phyloP scores from a whole-genome alignment of 176 grass and related monocot species.

The Juncus effusus region DNA sequence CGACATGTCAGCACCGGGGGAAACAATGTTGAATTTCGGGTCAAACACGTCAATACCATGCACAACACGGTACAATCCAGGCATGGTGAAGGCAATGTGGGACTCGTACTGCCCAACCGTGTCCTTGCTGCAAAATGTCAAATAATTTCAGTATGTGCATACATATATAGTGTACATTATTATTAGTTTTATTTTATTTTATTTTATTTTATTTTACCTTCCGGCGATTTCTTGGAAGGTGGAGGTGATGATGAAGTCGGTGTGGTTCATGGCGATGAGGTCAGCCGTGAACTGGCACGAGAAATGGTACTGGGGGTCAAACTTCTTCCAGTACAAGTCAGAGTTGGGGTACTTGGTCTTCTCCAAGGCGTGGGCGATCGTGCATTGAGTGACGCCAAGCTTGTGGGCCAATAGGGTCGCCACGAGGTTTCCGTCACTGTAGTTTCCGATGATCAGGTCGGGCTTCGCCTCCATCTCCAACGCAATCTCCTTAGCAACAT shows the following conservation, averaged over 20 bases:
- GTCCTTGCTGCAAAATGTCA: slow-evolving; percentile 62
- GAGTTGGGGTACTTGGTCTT: slow-evolving; percentile 98
- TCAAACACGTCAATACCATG: slow-evolving; percentile 96
- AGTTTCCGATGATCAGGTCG: slow-evolving; percentile 94
- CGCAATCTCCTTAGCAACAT: slow-evolving; percentile 82
- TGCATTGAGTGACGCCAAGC: slow-evolving; percentile 94
- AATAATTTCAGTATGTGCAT: background rate
- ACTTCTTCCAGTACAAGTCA: slow-evolving; percentile 91
- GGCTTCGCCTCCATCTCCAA: slow-evolving; percentile 84
- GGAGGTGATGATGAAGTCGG: slow-evolving; percentile 97
- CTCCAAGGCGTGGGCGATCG: slow-evolving; percentile 97
- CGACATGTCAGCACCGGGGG: slow-evolving; percentile 91
- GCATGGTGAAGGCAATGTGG: slow-evolving; percentile 91
- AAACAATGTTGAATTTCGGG: slow-evolving; percentile 99
- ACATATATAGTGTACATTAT: background rate
- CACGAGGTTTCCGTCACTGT: slow-evolving; percentile 92
- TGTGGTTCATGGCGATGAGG: slow-evolving; percentile 87
- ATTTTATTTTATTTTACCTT: slow-evolving; percentile 47
- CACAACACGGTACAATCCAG: slow-evolving; percentile 90
- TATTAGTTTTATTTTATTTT: background rate
- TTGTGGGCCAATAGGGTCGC: slow-evolving; percentile 88
- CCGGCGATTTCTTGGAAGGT: slow-evolving; percentile 99
- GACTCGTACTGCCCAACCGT: slow-evolving; percentile 88
- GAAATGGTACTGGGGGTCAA: slow-evolving; percentile 91
- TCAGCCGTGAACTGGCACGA: slow-evolving; percentile 98